These are phyloP conservation scores for Trichophyton verrucosum DNA, from an alignment of 2,329 filamentous ascomycete species.

Conservation along the genomic window DNA sequence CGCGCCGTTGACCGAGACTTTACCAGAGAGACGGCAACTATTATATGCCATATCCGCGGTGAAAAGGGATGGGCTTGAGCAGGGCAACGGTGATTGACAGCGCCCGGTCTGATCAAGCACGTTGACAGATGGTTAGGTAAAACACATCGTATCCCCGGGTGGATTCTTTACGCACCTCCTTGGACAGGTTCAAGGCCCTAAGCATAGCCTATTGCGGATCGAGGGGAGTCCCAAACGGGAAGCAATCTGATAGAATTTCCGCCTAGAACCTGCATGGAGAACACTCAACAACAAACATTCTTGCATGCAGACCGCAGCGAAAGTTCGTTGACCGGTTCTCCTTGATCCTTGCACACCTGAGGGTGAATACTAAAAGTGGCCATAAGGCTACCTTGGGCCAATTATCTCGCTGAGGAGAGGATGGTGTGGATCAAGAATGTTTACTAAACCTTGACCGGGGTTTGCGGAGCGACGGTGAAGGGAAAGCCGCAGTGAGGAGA, in stretches of 20 bases:
- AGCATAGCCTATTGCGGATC: slow-evolving; percentile 3
- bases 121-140: background rate
- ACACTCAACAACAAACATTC: background rate
- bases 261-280: background rate
- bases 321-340: slow-evolving; percentile 1
- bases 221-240: background rate
- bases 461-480: slow-evolving; percentile 1
- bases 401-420: background rate
- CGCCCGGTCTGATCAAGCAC: background rate
- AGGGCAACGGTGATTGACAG: background rate
- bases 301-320: slow-evolving; percentile 1
- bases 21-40: too few relatives aligned
- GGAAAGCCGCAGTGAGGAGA: background rate
- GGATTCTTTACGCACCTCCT: background rate
- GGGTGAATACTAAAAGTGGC: background rate
- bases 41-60: slow-evolving; percentile 2
- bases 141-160: background rate
- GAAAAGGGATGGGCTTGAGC: background rate
- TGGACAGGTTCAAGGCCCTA: background rate
- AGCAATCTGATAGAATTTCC: background rate
- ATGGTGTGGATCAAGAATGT: background rate
- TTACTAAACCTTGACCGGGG: slow-evolving; percentile 1
- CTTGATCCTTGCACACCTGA: slow-evolving; percentile 3
- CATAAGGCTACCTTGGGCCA: background rate
- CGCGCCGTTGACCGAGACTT: background rate